phyloP scores from a whole-genome alignment of 768 basidiomycete genomes.

The Rhodotorula babjevae region DNA sequence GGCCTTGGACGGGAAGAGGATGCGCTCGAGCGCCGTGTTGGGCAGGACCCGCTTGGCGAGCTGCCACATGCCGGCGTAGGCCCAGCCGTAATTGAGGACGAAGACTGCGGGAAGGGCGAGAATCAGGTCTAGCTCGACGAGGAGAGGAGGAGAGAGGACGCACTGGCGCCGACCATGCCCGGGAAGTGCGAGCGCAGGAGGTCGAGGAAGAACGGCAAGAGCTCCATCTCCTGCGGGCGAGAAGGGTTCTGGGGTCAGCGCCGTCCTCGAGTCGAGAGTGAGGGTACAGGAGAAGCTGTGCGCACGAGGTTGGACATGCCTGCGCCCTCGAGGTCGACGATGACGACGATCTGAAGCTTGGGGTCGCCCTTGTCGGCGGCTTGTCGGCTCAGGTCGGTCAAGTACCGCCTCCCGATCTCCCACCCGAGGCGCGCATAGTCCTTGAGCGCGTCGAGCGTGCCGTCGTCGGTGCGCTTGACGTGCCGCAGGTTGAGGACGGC shows the following conservation, averaged over 20 bases:
- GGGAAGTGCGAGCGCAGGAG: conserved; percentile 42
- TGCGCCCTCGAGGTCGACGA: conserved; percentile 40
- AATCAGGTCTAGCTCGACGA: too few relatives aligned
- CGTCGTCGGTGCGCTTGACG: conserved; percentile 38
- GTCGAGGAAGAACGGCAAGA: conserved; percentile 42
- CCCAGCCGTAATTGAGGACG: conserved; percentile 42
- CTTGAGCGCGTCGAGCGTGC: conserved; percentile 38
- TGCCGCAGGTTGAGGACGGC: conserved; percentile 37
- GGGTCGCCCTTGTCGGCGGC: background rate
- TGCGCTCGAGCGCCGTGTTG: conserved; percentile 41
- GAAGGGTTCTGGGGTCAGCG: background rate
- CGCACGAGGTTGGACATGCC: conserved; percentile 38
- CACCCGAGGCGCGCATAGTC: conserved; percentile 34
- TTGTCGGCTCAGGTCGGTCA: conserved; percentile 33
- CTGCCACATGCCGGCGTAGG: conserved; percentile 42
- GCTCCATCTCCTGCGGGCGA: conserved; percentile 38
- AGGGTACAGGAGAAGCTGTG: background rate
- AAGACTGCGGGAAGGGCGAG: conserved; percentile 14
- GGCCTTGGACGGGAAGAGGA: conserved; percentile 38
- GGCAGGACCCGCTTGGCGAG: conserved; percentile 41
- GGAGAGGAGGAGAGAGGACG: background rate
- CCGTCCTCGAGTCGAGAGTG: background rate
- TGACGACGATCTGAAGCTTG: conserved; percentile 40
- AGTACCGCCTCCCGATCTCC: conserved; percentile 38
- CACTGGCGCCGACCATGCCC: conserved; percentile 35